phyloP scores from a whole-genome alignment of 2,329 filamentous ascomycete genomes.

The Talaromyces albobiverticillius region DNA sequence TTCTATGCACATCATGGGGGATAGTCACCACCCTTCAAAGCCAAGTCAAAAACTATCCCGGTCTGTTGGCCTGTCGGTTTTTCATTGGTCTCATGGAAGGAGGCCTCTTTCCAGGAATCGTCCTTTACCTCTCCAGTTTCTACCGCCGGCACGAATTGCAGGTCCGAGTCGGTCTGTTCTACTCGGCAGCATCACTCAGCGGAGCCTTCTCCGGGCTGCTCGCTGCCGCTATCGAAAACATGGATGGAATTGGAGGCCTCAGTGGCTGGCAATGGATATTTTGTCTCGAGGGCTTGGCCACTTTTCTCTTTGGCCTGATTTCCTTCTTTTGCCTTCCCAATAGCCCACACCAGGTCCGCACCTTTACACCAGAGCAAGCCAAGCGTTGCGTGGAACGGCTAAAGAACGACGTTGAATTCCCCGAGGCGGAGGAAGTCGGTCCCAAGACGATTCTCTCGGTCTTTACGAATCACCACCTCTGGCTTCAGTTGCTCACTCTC shows the following conservation, averaged over 20 bases:
- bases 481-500: too few species aligned
- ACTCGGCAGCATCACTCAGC: slow-evolving; percentile 72
- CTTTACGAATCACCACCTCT: too few species aligned
- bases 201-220: slow-evolving; percentile 82
- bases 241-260: slow-evolving; percentile 61
- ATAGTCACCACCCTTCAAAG: neutral
- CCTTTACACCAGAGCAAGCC: too few species aligned
- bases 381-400: too few species aligned
- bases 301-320: slow-evolving; percentile 40
- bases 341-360: neutral
- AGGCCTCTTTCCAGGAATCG: slow-evolving; percentile 57
- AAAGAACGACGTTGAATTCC: too few species aligned
- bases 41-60: neutral
- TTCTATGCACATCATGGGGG: neutral
- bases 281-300: slow-evolving; percentile 56
- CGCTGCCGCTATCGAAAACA: slow-evolving; percentile 78
- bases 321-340: slow-evolving; percentile 46
- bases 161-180: slow-evolving; percentile 71
- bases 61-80: slow-evolving; percentile 3
- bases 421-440: too few species aligned
- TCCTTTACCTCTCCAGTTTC: slow-evolving; percentile 58
- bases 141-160: slow-evolving; percentile 74
- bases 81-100: slow-evolving; percentile 8
- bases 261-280: slow-evolving; percentile 47
- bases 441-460: too few species aligned